Base-by-base conservation (phyloP, 2,329 filamentous ascomycete genomes). In the Aspergillus awamori region DNA sequence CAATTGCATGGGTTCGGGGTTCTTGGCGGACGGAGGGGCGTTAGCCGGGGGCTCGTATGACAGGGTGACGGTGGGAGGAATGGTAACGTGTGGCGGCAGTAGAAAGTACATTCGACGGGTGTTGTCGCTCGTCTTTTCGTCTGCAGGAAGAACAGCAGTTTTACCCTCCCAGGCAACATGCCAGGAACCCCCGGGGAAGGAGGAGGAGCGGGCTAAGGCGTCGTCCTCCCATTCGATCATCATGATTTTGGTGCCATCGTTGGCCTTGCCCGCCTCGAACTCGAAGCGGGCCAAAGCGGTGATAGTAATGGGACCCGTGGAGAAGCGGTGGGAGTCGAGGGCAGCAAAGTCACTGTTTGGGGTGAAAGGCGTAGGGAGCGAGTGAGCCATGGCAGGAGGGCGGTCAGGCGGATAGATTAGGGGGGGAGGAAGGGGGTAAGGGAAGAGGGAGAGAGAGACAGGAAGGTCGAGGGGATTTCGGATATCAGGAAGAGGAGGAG, bases 161-260 rank as follows among this genome's bases (percentile, higher is more conserved):
- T 95, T 96, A 48, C 91, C 90, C 45, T 93, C 87, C 92, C 93
- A 96, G 2, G 87, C 89, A 20, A 96, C 88, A 61, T 90, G 85
- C 92, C 92, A 96, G 62, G 83, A 84, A 2, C 83, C 84, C 0
- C 68, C 68, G 1, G 51, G 51, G 17, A 70, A 72, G 11, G 33
- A 72, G 15, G 82, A 65, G 10, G 77, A 76, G 55, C 80, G 76
- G 2, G 79, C 82, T 45, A 79, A 75, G 61, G 83, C 79, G 66
- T 85, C 84, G 56, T 89, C 86, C 73, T 91, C 87, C 93, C 93
- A 97, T 76, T 97, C 92, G 41, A 96, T 89, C 92, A 97, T 95
- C 69, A 97, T 81, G 65, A 97, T 89, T 80, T 96, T 97, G 64
- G 92, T 96, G 43, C 92, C 92, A 66, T 93, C 89, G 70, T 92